These are phyloP conservation scores for Saccharum hybrid DNA, from an alignment of 202 grass and related monocot genomes.

Conservation along the genomic window DNA sequence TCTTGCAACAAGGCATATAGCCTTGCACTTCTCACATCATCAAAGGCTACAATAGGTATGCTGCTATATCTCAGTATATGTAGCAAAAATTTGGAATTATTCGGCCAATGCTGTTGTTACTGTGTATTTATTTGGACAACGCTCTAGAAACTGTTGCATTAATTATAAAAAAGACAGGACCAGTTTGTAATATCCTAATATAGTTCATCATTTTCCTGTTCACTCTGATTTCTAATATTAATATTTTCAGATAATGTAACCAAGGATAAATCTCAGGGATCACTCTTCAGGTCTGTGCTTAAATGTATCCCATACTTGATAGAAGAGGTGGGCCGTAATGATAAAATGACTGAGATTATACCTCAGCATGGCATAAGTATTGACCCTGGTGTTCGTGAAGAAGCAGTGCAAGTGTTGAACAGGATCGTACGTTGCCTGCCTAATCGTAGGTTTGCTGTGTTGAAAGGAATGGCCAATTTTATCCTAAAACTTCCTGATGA, in stretches of 20 bases:
- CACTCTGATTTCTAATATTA: conserved; percentile 28
- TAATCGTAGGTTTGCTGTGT: conserved; percentile 92
- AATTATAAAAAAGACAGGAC: conserved; percentile 15
- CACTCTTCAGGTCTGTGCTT: conserved; percentile 94
- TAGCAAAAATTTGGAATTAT: conserved; percentile 18
- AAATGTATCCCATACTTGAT: conserved; percentile 99
- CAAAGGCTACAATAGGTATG: conserved; percentile 88
- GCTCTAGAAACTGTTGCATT: conserved; percentile 16
- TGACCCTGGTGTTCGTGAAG: conserved; percentile 94
- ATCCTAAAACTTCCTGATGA: conserved; percentile 98
- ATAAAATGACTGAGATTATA: conserved; percentile 97
- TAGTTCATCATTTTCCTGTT: conserved; percentile 19
- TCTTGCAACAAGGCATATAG: conserved; percentile 92
- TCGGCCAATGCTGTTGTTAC: conserved; percentile 30
- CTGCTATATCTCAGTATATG: conserved; percentile 39
- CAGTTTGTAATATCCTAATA: conserved; percentile 26
- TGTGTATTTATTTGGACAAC: conserved; percentile 30
- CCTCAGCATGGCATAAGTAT: conserved; percentile 98
- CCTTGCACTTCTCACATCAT: conserved; percentile 91
- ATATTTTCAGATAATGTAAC: conserved; percentile 80
- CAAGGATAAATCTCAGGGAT: conserved; percentile 95
- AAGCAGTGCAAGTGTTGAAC: conserved; percentile 93
- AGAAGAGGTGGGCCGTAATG: conserved; percentile 86
- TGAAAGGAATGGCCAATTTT: conserved; percentile 98
- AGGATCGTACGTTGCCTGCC: conserved; percentile 86